These are phyloP conservation scores for Geosmithia flava DNA, from an alignment of 2,329 filamentous ascomycete genomes.

Conservation along the genomic window DNA sequence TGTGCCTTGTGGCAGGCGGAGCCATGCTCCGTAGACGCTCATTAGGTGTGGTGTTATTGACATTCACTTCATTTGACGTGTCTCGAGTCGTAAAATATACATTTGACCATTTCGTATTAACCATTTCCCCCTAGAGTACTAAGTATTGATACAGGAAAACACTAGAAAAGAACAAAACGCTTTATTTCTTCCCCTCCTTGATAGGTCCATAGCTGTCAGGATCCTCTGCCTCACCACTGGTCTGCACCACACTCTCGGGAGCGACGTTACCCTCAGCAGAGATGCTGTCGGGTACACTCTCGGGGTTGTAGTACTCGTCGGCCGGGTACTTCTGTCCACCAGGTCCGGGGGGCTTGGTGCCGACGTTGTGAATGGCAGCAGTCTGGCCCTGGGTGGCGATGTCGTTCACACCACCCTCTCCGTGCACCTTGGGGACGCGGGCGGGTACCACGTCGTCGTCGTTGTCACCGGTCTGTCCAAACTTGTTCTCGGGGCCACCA, in stretches of 20 bases:
- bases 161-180: no score
- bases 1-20: no score
- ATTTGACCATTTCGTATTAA: no score
- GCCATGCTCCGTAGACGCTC: no score
- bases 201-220: background rate
- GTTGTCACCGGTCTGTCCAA: constrained; percentile 19
- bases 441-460: constrained; percentile 21
- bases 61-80: no score
- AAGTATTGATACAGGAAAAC: no score
- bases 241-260: constrained; percentile 25
- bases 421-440: constrained; percentile 9
- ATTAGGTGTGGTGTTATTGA: no score
- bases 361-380: constrained; percentile 24
- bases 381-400: constrained; percentile 20
- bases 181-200: background rate
- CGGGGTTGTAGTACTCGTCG: constrained; percentile 24
- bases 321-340: constrained; percentile 27
- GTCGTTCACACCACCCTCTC: constrained; percentile 12
- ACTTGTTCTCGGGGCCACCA: constrained; percentile 29
- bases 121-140: no score
- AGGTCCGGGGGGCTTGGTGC: constrained; percentile 17
- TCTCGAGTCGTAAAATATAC: no score
- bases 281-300: constrained; percentile 27
- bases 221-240: constrained; percentile 15
- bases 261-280: constrained; percentile 27